Conservation (phyloP, 148 eudicot genomes). For the Spergularia bocconei region DNA sequence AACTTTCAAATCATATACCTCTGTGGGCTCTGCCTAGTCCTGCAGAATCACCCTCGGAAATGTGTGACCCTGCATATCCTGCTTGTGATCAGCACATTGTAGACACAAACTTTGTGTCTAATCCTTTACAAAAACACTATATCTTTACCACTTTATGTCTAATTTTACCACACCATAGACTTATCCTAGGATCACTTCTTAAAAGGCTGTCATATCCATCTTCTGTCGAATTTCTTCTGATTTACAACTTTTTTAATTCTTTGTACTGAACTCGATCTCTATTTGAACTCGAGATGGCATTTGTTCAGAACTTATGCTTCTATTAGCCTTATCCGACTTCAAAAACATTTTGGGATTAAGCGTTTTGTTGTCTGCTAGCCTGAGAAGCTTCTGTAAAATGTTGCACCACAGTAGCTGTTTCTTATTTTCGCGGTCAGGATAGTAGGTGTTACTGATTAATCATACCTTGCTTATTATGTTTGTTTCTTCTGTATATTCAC, state of each 20-base stretch:
- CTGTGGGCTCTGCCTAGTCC: conserved; percentile 3
- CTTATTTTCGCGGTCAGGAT: too few species aligned
- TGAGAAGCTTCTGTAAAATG: neutral
- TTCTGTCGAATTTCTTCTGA: neutral
- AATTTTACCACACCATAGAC: conserved; percentile 15
- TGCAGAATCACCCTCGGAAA: conserved; percentile 13
- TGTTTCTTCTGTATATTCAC: conserved; percentile 1
- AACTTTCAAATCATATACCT: conserved; percentile 3
- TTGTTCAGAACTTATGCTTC: neutral
- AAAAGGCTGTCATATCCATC: conserved; percentile 5
- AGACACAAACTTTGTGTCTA: conserved; percentile 14
- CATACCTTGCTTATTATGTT: neutral
- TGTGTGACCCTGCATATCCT: conserved; percentile 11
- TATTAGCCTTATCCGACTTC: neutral
- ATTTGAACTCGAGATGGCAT: neutral
- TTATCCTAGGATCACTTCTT: neutral
- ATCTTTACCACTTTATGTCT: conserved; percentile 19
- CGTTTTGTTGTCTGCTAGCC: neutral
- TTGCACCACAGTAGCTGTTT: neutral
- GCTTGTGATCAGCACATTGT: conserved; percentile 14
- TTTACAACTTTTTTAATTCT: neutral
- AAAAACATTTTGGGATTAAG: too few species aligned
- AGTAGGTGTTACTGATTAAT: neutral
- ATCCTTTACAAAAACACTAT: neutral
- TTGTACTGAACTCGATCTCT: neutral